These are phyloP conservation scores for Cercospora sp. DNA, from an alignment of 2,329 filamentous ascomycete species.

Conservation along the genomic window DNA sequence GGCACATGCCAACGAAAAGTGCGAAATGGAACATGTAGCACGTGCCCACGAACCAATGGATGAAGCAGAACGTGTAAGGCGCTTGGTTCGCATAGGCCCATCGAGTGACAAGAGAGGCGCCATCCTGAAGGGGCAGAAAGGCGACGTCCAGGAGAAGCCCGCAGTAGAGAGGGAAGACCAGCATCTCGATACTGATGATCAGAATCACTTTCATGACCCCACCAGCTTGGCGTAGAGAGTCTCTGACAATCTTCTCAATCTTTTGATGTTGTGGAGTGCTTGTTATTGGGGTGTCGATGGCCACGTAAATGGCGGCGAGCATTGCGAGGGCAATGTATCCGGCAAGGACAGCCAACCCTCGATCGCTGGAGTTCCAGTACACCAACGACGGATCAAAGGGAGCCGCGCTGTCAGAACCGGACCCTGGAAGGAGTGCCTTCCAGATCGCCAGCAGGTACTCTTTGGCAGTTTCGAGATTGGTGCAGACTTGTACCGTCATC, in stretches of 20 bases:
- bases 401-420: constrained; percentile 8
- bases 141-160: constrained; percentile 86
- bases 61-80: constrained; percentile 87
- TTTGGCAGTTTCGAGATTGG: constrained; percentile 19
- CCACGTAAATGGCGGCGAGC: constrained; percentile 76
- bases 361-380: constrained; percentile 54
- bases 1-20: constrained; percentile 97
- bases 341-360: constrained; percentile 70
- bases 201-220: constrained; percentile 97
- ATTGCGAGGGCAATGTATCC: constrained; percentile 79
- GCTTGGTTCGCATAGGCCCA: constrained; percentile 74
- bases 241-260: constrained; percentile 74
- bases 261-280: constrained; percentile 58
- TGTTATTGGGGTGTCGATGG: constrained; percentile 70
- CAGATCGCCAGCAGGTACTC: constrained; percentile 25
- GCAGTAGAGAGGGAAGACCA: constrained; percentile 94
- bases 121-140: constrained; percentile 82
- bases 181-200: constrained; percentile 99
- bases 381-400: constrained; percentile 42
- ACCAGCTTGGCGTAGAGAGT: constrained; percentile 85
- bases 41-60: constrained; percentile 98
- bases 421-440: constrained; percentile 28
- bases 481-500: constrained; percentile 19
- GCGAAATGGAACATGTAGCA: constrained; percentile 99
- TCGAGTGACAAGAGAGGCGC: constrained; percentile 73